Evolutionary conservation across 163 green algal species (phyloP), one percentile per base, ranked within the genome.

Genomic region (Trebouxia gelatinosa): DNA sequence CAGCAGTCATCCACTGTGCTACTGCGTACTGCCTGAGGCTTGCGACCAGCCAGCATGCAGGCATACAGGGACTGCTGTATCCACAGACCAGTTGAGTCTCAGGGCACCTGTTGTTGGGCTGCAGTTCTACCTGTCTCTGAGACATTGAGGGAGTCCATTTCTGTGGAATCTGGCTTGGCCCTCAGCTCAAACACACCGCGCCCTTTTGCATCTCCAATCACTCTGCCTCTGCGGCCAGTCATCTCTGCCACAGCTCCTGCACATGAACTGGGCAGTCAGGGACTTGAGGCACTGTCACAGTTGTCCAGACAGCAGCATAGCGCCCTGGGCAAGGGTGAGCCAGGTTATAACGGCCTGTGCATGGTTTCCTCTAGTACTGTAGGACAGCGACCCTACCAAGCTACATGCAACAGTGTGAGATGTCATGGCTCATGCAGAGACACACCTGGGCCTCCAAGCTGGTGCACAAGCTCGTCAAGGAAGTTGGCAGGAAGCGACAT

Each of bases 131-230:
- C 66, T 39, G 83, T 87, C 40, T 90, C 87, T 23, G 62, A 79
- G 37, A 90, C 84, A 82, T 97, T 97, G 3, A 97, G 84, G 6
- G 84, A 92, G 85, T 97, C 92, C 85, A 95, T 91, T 21, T 94
- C 92, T 32, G 37, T 79, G 58, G 75, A 81, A 84, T 94, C 91
- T 35, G 86, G 84, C 66, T 87, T 90, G 59, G 87, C 88, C 29
- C 84, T 78, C 72, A 90, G 83, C 78, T 92, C 80, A 66, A 89
- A 93, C 50, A 86, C 68, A 23, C 40, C 74, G 5, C 71, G 57
- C 37, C 82, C 85, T n/a, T 61, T 68, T 0, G 68, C 57, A 28
- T 89, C 77, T 0, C 81, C 80, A 75, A 96, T 90, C 23, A 98
- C 80, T 5, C 95, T 85, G 2, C 86, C 87, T 77, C 92, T 94